Conservation (phyloP, 208 protist genomes). For the Chromosphaera perkinsii region DNA sequence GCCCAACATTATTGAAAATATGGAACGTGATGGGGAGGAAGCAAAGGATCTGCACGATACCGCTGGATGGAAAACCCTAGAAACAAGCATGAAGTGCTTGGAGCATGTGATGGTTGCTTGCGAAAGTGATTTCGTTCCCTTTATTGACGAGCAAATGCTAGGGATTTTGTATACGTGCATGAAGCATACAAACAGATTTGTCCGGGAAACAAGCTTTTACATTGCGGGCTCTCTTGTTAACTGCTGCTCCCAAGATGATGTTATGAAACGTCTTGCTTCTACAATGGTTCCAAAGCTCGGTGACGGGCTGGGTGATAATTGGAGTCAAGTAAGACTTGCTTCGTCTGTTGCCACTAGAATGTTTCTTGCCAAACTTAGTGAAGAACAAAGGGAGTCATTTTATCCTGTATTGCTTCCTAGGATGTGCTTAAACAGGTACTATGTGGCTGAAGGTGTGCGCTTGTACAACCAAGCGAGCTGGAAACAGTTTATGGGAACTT, state of each 20-base stretch:
- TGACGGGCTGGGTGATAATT: constrained; percentile 33
- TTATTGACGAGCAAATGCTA: constrained; percentile 3
- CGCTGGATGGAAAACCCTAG: constrained; percentile 13
- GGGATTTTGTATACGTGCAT: not conserved
- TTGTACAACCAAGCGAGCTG: constrained; percentile 23
- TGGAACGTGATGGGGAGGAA: not conserved
- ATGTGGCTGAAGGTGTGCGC: constrained; percentile 20
- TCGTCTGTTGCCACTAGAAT: constrained; percentile 5
- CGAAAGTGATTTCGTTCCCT: not conserved
- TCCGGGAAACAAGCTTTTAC: constrained; percentile 33
- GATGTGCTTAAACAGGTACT: constrained; percentile 32
- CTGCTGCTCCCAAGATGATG: too few relatives aligned
- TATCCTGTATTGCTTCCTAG: constrained; percentile 22
- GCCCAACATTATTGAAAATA: too few relatives aligned
- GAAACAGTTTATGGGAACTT: not conserved
- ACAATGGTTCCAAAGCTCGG: too few relatives aligned
- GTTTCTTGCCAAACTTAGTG: not conserved
- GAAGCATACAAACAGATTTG: constrained; percentile 34
- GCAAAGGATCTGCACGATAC: constrained; percentile 10
- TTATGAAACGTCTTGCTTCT: too few relatives aligned
- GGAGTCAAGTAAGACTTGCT: constrained; percentile 25
- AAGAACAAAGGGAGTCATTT: not conserved
- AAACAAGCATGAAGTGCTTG: constrained; percentile 12
- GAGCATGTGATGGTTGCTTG: not conserved
- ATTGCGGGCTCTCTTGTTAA: too few relatives aligned